Conservation (phyloP, 2,329 filamentous ascomycete genomes). For the Podosphaera xanthii region DNA sequence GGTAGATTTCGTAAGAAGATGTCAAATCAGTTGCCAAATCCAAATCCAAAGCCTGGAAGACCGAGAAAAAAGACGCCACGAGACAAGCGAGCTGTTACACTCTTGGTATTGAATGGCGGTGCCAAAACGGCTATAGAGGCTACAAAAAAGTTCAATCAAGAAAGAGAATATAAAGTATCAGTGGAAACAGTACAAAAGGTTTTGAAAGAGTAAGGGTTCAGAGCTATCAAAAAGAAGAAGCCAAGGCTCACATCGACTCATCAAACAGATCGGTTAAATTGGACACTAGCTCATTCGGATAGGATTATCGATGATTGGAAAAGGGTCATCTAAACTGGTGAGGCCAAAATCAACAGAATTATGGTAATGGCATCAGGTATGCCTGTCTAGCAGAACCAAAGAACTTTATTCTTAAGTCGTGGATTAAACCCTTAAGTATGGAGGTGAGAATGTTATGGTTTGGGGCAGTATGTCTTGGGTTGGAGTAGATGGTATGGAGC, state of each 20-base stretch:
- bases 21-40: too few relatives aligned
- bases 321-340: neutral
- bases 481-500: too few relatives aligned
- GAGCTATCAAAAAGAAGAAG: too few relatives aligned
- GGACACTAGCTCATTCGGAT: neutral
- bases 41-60: neutral
- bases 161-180: neutral
- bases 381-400: too few relatives aligned
- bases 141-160: neutral
- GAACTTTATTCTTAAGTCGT: too few relatives aligned
- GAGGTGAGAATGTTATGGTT: neutral
- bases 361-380: too few relatives aligned
- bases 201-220: too few relatives aligned
- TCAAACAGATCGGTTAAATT: neutral
- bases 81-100: neutral
- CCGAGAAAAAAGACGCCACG: neutral
- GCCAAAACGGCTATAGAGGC: neutral
- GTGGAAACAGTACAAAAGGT: neutral
- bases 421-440: too few relatives aligned
- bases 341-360: neutral
- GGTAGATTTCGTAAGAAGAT: too few relatives aligned
- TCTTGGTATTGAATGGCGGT: neutral
- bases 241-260: neutral
- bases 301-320: neutral
- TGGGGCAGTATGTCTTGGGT: too few relatives aligned